Evolutionary conservation across 305 asterid genomes (phyloP), one percentile per base, ranked within the genome.

Genomic region (Fraxinus paxiana): DNA sequence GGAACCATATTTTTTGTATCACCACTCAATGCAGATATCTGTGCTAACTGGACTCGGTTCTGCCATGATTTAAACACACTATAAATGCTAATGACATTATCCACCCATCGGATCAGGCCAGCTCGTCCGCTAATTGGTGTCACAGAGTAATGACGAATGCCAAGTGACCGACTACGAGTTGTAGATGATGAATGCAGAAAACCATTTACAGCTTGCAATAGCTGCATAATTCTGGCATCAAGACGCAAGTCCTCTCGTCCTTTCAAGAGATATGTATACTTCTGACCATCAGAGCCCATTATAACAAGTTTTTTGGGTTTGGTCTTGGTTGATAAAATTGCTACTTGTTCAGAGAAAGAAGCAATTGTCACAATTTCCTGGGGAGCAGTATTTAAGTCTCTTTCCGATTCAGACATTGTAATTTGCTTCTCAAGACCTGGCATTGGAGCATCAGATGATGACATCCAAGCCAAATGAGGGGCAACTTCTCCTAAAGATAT

Each of bases 31-130:
- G 91, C 90, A 79, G 97, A 89, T 81, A 90, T 87, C 89, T 94
- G 92, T 65, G 95, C 93, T 71, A 89, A 88, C 91, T 92, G 98
- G 80, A 86, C 87, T 82, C 98, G 90, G 80, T 88, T 91, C 91
- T 96, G 99, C 99, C 99, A 94, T 73, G 99, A 91, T 87, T 96
- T 96, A 86, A 92, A 96, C 81, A 94, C 96, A 78, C 97, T 93
- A 85, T 96, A 96, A 75, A 96, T 93, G 87, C 98, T 96, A 82
- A 83, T 89, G 80, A 94, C 94, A 75, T 92, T 93, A 86, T 94
- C 98, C 73, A 96, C 99, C 99, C 99, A 96, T 91, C 92, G 99
- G 84, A 96, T 96, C 87, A 96, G 90, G 84, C 99, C 99, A 91
- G 99, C 99, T 80, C 97, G 94, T 61, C 98, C 98, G 83, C 99